Base-by-base conservation (phyloP, 2,329 filamentous ascomycete genomes). In the Exophiala sp. region DNA sequence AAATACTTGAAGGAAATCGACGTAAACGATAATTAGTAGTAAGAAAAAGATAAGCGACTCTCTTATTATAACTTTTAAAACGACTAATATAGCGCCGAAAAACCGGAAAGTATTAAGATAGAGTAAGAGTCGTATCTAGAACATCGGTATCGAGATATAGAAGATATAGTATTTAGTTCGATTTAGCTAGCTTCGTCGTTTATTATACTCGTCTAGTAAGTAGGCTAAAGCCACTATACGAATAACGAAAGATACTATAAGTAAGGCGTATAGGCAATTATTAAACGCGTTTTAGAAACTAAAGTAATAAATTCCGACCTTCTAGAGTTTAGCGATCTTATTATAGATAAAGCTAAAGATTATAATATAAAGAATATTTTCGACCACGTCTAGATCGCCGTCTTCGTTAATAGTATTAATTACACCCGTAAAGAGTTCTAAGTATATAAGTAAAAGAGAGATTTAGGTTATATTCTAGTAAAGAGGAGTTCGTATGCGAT, bases 261-360 rank as follows among this genome's bases (percentile, higher is more conserved):
- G 77, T 1, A 97, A 77, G 0, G 81, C 72, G 70, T 99, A 99
- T 0, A 99, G 78, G 0, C 86, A 79, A 21, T 82, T 81, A 71
- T 99, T 99, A 77, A 99, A 96, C 18, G 88, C 88, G 65, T 96
- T 96, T 92, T 92, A 97, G 70, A 99, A 99, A 16, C 89, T 87
- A 51, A 99, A 79, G 65, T 97, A 97, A 65, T 87, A 88, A 57
- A 88, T 83, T 7, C 94, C 94, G 10, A 96, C 88, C 69, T 99
- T 99, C 83, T 89, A 96, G 63, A 96, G 82, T 70, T 99, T 99
- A 67, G 85, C 76, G 1, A 86, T 62, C 68, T 97, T 92, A 67
- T 99, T 92, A 64, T 85, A 91, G 32, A 96, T 81, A 70, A 95
- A 99, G 18, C 90, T 91, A 4, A 92, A 70, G 0, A 94, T 97